Conservation (phyloP, 2,329 filamentous ascomycete species). For the Paecilomyces fulvus region DNA sequence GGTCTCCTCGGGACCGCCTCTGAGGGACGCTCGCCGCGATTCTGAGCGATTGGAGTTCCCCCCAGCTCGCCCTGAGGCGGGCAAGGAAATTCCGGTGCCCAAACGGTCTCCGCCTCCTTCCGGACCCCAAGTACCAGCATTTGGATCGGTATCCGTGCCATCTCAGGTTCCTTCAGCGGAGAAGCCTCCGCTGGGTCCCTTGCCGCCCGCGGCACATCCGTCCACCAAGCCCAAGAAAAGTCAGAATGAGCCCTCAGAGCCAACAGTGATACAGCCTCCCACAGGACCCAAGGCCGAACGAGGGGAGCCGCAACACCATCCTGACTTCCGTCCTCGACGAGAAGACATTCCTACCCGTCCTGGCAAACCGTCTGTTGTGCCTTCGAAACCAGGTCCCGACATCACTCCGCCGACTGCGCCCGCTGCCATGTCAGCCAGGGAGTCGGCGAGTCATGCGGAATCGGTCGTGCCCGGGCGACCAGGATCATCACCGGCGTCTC, state of each 20-base stretch:
- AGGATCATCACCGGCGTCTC: slow-evolving; percentile 14
- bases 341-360: slow-evolving; percentile 19
- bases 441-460: slow-evolving; percentile 14
- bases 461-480: slow-evolving; percentile 11
- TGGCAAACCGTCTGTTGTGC: slow-evolving; percentile 11
- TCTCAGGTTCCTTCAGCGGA: slow-evolving; percentile 14
- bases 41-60: slow-evolving; percentile 19
- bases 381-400: slow-evolving; percentile 17
- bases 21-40: slow-evolving; percentile 24
- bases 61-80: slow-evolving; percentile 16
- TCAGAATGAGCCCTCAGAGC: slow-evolving; percentile 11
- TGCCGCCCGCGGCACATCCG: slow-evolving; percentile 1
- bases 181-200: slow-evolving; percentile 12
- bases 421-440: slow-evolving; percentile 24
- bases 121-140: slow-evolving; percentile 35
- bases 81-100: slow-evolving; percentile 18
- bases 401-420: slow-evolving; percentile 29
- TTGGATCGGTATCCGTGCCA: slow-evolving; percentile 29
- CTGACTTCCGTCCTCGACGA: slow-evolving; percentile 18
- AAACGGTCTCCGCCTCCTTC: slow-evolving; percentile 31
- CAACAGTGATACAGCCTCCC: slow-evolving; percentile 27
- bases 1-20: slow-evolving; percentile 6
- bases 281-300: slow-evolving; percentile 39
- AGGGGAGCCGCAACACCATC: slow-evolving; percentile 12
- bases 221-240: slow-evolving; percentile 15